phyloP scores from a whole-genome alignment of 1,284 basidiomycete species.

The Pseudozyma sp. region DNA sequence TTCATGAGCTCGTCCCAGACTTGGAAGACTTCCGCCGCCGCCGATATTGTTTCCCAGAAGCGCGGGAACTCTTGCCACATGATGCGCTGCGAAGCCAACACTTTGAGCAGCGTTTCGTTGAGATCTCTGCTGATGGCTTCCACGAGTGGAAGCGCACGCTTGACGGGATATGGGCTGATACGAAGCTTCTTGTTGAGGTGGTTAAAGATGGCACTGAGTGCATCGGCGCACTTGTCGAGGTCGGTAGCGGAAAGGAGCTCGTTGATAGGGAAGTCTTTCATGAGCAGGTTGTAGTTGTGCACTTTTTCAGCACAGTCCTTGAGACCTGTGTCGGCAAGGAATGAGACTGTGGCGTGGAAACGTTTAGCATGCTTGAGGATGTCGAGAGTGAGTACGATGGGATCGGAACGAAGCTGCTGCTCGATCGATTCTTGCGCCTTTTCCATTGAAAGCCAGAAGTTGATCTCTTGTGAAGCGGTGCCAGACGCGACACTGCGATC shows the following conservation, averaged over 20 bases:
- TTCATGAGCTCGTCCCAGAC: slow-evolving; percentile 98
- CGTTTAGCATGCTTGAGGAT: slow-evolving; percentile 94
- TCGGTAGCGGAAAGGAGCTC: slow-evolving; percentile 95
- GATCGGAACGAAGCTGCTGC: slow-evolving; percentile 87
- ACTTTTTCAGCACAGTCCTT: slow-evolving; percentile 74
- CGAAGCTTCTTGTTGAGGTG: slow-evolving; percentile 95
- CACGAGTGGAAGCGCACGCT: slow-evolving; percentile 91
- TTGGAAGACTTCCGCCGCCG: slow-evolving; percentile 84
- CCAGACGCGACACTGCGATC: slow-evolving; percentile 90
- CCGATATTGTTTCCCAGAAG: slow-evolving; percentile 85
- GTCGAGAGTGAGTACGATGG: slow-evolving; percentile 91
- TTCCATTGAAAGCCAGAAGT: slow-evolving; percentile 97
- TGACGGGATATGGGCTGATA: slow-evolving; percentile 85
- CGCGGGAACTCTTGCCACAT: slow-evolving; percentile 94
- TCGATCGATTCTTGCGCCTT: slow-evolving; percentile 93
- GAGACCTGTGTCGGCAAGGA: slow-evolving; percentile 95
- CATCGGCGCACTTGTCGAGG: slow-evolving; percentile 91
- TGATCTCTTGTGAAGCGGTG: slow-evolving; percentile 97
- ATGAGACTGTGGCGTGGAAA: slow-evolving; percentile 96
- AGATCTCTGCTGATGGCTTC: slow-evolving; percentile 98
- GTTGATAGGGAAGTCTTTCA: slow-evolving; percentile 98
- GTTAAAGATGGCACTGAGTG: slow-evolving; percentile 85
- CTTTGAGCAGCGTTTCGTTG: slow-evolving; percentile 90
- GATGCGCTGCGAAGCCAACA: slow-evolving; percentile 87
- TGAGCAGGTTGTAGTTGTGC: slow-evolving; percentile 85